These are phyloP conservation scores for Leccinum olivaceopallidum DNA, from an alignment of 768 basidiomycete species.

Conservation along the genomic window DNA sequence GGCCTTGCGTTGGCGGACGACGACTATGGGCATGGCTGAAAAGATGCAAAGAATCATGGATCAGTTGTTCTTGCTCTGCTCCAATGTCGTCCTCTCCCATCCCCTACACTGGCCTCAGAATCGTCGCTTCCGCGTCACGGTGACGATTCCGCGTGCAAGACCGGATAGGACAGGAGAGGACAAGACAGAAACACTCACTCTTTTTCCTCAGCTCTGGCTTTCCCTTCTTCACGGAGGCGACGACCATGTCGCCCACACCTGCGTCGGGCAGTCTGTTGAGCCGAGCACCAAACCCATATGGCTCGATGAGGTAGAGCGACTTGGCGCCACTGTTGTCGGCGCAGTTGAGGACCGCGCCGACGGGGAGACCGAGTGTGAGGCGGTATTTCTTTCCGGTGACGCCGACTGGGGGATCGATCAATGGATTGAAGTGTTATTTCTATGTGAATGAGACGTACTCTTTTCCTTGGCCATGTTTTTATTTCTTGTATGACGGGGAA, in stretches of 20 bases:
- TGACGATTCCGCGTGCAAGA: not conserved
- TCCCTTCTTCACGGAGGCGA: constrained; percentile 98
- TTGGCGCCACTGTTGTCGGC: constrained; percentile 99
- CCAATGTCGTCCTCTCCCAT: not conserved
- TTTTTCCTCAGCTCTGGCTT: constrained; percentile 99
- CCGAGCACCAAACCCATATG: constrained; percentile 93
- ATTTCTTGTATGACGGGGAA: constrained; percentile 4
- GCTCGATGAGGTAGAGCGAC: constrained; percentile 92
- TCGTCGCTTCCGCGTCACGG: not conserved
- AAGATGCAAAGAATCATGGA: constrained; percentile 9
- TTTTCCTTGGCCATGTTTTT: constrained; percentile 30
- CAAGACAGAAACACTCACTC: constrained; percentile 58
- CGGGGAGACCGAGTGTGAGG: constrained; percentile 91
- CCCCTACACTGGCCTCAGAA: not conserved
- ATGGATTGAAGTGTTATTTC: not conserved
- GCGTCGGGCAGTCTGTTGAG: constrained; percentile 97
- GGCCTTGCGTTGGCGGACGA: constrained; percentile 96
- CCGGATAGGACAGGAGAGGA: not conserved
- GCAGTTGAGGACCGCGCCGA: constrained; percentile 94
- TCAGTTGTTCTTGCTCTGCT: not conserved
- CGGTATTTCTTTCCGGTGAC: constrained; percentile 96
- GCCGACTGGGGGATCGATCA: constrained; percentile 35
- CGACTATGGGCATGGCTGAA: constrained; percentile 93
- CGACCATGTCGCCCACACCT: constrained; percentile 93
- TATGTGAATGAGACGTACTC: not conserved